These are phyloP conservation scores for Eutrema japonicum DNA, from an alignment of 345 rosid genomes.

Conservation along the genomic window DNA sequence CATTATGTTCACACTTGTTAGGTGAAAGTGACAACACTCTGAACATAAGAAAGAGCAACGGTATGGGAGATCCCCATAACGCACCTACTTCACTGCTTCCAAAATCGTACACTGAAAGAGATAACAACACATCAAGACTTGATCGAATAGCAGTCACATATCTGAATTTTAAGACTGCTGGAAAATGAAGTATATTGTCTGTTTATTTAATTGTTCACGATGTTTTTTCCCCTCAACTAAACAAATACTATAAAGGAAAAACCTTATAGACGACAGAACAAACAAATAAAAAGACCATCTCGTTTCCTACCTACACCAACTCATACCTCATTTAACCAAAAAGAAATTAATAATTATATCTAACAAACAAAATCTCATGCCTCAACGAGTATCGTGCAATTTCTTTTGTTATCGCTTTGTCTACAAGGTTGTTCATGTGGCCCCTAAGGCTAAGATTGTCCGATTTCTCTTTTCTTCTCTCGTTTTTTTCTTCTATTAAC, in stretches of 20 bases:
- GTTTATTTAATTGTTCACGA: not conserved
- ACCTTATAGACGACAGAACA: not conserved
- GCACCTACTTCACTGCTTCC: no score
- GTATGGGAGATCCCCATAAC: no score
- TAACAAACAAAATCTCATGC: conserved; percentile 14
- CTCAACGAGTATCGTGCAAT: conserved; percentile 16
- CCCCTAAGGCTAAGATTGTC: conserved; percentile 22
- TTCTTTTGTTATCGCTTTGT: conserved; percentile 32
- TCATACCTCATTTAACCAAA: conserved; percentile 7
- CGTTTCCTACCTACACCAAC: conserved; percentile 19
- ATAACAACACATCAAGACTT: no score
- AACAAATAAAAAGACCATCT: conserved; percentile 6
- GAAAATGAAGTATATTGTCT: not conserved
- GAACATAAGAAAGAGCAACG: no score
- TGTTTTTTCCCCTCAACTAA: not conserved
- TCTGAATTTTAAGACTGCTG: not conserved
- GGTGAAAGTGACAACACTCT: no score
- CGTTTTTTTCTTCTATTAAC: not conserved
- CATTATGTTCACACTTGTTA: no score
- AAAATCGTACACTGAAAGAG: no score
- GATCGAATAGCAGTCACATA: not conserved
- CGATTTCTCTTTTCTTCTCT: conserved; percentile 8
- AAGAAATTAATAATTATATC: not conserved
- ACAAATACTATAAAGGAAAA: not conserved
- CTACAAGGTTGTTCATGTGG: conserved; percentile 40